A percentile compares a stretch with the other conserved stretches of the same genome.
Conservation (phyloP, 2,329 filamentous ascomycete species). For the Ampelomyces quisqualis region DNA sequence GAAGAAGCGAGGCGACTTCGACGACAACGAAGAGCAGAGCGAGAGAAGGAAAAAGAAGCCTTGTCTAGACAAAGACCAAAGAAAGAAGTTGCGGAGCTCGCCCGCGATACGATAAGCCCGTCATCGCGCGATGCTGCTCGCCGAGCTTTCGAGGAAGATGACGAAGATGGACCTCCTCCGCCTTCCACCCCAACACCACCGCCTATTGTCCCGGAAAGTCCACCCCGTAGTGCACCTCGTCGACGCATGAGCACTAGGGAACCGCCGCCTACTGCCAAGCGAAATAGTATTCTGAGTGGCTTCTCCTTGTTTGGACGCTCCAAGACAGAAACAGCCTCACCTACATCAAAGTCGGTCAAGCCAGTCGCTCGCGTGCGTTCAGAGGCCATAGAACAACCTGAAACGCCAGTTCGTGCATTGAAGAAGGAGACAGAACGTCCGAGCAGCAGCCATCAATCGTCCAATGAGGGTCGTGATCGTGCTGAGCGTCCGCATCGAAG, state of each 20-base stretch:
- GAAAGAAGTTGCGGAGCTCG: no score
- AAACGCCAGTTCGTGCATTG: slow-evolving; percentile 14
- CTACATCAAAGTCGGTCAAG: slow-evolving; percentile 26
- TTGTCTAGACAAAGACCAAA: slow-evolving; percentile 14
- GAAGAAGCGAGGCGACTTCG: slow-evolving; percentile 29
- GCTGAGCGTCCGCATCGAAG: slow-evolving; percentile 34
- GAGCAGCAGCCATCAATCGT: slow-evolving; percentile 34
- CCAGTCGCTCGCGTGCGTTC: slow-evolving; percentile 26
- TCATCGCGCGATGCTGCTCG: slow-evolving; percentile 33
- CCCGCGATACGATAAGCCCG: no score
- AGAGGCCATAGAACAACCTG: slow-evolving; percentile 24
- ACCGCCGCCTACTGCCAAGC: slow-evolving; percentile 24
- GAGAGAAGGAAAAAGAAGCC: slow-evolving; percentile 26
- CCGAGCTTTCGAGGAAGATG: slow-evolving; percentile 19
- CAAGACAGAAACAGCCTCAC: slow-evolving; percentile 31
- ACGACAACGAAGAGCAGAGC: slow-evolving; percentile 29
- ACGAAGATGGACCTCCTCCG: slow-evolving; percentile 5
- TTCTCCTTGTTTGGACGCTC: slow-evolving; percentile 38
- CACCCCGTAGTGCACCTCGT: slow-evolving; percentile 28
- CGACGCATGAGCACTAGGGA: slow-evolving; percentile 33
- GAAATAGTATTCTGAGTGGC: slow-evolving; percentile 35
- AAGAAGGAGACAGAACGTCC: slow-evolving; percentile 28
- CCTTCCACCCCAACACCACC: slow-evolving; percentile 13
- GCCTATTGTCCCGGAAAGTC: slow-evolving; percentile 21
- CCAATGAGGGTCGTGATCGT: slow-evolving; percentile 35